Evolutionary conservation across 805 yeast species (phyloP).

Genomic region (Saccharomycopsis fodiens): DNA sequence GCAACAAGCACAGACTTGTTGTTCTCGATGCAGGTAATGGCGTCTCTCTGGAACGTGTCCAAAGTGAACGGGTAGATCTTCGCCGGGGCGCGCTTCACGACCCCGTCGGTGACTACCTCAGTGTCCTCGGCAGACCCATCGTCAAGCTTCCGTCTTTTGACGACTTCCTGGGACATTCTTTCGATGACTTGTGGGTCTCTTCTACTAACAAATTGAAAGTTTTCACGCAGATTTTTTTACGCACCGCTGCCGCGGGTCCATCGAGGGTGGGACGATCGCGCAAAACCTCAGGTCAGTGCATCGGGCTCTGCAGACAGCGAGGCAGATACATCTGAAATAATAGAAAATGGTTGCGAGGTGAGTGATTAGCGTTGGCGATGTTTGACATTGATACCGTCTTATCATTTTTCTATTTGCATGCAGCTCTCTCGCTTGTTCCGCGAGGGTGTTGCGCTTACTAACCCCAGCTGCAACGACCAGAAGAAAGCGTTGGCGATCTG

Average conservation of each 20-base stretch:
- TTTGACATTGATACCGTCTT: too few species aligned
- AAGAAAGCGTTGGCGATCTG: slow-evolving; percentile 93
- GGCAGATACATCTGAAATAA: too few species aligned
- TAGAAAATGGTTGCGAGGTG: neutral
- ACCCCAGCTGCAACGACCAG: slow-evolving; percentile 79
- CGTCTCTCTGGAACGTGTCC: slow-evolving; percentile 97
- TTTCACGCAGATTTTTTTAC: too few species aligned
- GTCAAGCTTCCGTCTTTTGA: slow-evolving; percentile 7
- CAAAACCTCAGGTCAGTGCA: too few species aligned
- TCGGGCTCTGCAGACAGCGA: too few species aligned
- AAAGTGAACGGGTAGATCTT: slow-evolving; percentile 85
- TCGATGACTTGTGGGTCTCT: neutral
- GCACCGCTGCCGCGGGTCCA: neutral
- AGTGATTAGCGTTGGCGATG: too few species aligned
- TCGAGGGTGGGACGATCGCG: neutral
- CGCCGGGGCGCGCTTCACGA: slow-evolving; percentile 35
- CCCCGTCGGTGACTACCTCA: neutral
- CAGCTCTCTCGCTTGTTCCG: too few species aligned
- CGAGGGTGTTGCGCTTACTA: neutral
- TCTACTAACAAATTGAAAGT: neutral
- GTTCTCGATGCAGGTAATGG: slow-evolving; percentile 92
- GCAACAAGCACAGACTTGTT: slow-evolving; percentile 92
- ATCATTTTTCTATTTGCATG: too few species aligned
- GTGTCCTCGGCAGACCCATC: neutral
- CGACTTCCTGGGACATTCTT: slow-evolving; percentile 9